Conservation (phyloP, 164 flowering plant genomes). For the Aristolochia contorta region DNA sequence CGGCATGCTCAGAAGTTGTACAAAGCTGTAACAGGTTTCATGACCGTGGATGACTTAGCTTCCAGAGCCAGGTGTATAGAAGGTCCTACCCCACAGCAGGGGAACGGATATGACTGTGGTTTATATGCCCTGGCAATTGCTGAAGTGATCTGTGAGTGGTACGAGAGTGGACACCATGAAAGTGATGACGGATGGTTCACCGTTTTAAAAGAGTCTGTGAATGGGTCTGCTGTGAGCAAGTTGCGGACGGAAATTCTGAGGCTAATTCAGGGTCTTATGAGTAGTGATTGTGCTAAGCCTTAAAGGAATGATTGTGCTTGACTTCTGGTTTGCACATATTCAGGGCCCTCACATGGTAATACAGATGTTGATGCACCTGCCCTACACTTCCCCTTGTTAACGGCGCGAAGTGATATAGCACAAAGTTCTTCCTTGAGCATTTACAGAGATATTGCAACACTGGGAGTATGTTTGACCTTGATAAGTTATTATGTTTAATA, state of each 20-base stretch:
- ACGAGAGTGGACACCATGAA: conserved; percentile 13
- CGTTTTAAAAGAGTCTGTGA: conserved; percentile 28
- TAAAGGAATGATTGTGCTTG: no score
- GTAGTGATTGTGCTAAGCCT: neutral
- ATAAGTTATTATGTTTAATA: no score
- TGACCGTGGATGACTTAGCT: conserved; percentile 18
- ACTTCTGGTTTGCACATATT: no score
- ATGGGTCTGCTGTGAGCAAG: conserved; percentile 24
- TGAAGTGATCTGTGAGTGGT: conserved; percentile 42
- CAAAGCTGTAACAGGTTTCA: conserved; percentile 22
- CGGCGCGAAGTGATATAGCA: no score
- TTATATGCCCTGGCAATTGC: conserved; percentile 53
- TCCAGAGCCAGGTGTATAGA: conserved; percentile 22
- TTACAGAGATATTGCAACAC: no score
- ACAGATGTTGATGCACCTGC: no score
- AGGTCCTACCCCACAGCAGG: conserved; percentile 44
- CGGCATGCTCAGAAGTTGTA: conserved; percentile 38
- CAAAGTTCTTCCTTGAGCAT: no score
- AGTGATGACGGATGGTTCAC: conserved; percentile 31
- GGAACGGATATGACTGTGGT: conserved; percentile 74
- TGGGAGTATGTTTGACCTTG: no score
- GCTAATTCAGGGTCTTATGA: conserved; percentile 26
- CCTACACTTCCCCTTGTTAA: no score
- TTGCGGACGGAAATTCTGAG: conserved; percentile 38
- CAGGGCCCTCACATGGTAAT: no score